phyloP scores from a whole-genome alignment of 2,329 filamentous ascomycete species.

The Pyricularia sp. region DNA sequence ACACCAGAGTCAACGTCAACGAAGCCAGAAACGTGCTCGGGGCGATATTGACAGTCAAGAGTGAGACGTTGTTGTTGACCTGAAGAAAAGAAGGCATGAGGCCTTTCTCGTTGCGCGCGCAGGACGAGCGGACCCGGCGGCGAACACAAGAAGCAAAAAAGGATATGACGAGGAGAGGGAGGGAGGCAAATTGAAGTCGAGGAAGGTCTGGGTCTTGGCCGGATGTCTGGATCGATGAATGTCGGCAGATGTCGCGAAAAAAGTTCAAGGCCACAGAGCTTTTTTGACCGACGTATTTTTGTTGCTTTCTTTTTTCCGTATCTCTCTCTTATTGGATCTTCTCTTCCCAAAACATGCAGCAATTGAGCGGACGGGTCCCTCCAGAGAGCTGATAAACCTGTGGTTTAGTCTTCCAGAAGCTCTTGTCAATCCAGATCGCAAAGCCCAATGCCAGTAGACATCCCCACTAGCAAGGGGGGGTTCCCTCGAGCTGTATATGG shows the following conservation, averaged over 20 bases:
- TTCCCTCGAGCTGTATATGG: neutral
- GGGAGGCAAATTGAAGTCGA: neutral
- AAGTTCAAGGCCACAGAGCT: neutral
- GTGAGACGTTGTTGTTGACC: conserved; percentile 52
- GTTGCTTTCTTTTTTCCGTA: neutral
- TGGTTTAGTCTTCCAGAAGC: neutral
- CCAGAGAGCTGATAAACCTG: neutral
- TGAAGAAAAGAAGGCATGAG: conserved; percentile 49
- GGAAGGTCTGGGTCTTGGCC: too few species aligned
- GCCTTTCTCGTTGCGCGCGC: neutral
- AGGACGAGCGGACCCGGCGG: neutral
- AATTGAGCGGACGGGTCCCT: neutral
- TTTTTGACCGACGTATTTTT: neutral
- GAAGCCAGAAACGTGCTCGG: conserved; percentile 48
- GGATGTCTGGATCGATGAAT: neutral
- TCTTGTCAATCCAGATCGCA: neutral
- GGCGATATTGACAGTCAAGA: conserved; percentile 49
- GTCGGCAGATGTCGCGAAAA: neutral
- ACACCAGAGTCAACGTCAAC: conserved; percentile 38
- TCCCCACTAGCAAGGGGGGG: neutral
- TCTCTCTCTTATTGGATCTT: neutral
- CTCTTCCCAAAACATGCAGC: neutral
- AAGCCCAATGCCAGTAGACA: neutral
- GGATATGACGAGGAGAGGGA: neutral
- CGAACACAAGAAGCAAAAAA: neutral